Evolutionary conservation across 2,329 filamentous ascomycete species (phyloP), one percentile per base, ranked within the genome.

Genomic region (Fusarium concolor): DNA sequence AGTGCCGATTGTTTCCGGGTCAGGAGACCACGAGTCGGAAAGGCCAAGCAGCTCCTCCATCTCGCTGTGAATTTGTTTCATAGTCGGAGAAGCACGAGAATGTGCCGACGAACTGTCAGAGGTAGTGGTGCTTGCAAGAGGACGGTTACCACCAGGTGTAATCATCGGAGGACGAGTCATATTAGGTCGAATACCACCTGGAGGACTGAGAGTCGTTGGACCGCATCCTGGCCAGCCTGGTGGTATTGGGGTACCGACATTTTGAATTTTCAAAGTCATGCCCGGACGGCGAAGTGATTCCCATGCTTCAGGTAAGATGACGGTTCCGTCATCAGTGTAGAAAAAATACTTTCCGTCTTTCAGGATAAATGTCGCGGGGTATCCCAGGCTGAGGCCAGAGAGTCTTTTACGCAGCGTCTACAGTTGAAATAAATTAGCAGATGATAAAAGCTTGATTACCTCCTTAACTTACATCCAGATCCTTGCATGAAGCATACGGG

Each of bases 241-340:
- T 14, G 10, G 29, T 31, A 9, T 4, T 31, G 14, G 24, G 8
- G 24, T 31, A 9, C 29, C 12, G 10, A 4, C 6, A 9, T 6
- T 10, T 31, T 10, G 7, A 9, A 41, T 24, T 6, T 3, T 26
- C 17, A 56, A 11, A 12, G 15, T 37, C 38, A 57, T 52, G 3
- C 54, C 54, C 4, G 54, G 54, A 15, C 10, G 29, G 0, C 46
- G 46, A 4, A 57, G 2, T 3, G 46, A 37, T 15, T 35, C 28
- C 54, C 54, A 56, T 2, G 10, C n/a, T 5, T 22, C n/a, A 6
- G 10, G 6, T 3, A 18, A 12, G 1, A 56, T 15, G 5, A 4
- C 1, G 3, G 5, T 5, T 1, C 7, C 17, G 4, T 28, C 15
- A 1, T 28, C 20, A 2, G 35, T 20, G 5, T 1, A 28, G 12